These are phyloP conservation scores for Psophocarpus tetragonolobus DNA, from an alignment of 306 rosid genomes.

Conservation along the genomic window DNA sequence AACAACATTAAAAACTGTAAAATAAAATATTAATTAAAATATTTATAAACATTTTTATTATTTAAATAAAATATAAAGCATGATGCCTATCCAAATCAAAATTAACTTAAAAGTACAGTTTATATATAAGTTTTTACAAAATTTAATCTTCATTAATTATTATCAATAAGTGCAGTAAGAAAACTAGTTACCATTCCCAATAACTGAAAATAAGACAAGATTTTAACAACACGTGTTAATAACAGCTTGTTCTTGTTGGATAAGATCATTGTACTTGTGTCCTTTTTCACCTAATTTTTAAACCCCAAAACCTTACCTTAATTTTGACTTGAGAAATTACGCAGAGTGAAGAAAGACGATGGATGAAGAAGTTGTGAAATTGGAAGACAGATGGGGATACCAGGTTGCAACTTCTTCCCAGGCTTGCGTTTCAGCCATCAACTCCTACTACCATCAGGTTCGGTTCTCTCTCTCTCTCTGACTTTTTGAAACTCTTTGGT, in stretches of 20 bases:
- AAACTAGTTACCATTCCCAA: background rate
- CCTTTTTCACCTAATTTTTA: background rate
- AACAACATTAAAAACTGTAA: too few species aligned
- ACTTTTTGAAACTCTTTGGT: background rate
- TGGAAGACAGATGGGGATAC: conserved; percentile 70
- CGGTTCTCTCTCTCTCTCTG: background rate
- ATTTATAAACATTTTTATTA: too few species aligned
- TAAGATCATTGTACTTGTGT: background rate
- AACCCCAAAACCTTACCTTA: background rate
- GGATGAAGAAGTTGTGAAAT: conserved; percentile 54
- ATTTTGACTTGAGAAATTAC: background rate
- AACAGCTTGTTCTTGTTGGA: background rate
- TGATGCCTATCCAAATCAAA: too few species aligned
- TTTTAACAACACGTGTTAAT: background rate
- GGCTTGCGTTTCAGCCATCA: conserved; percentile 70
- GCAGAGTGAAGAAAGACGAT: conserved; percentile 36
- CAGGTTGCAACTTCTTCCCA: conserved; percentile 69
- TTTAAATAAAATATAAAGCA: too few species aligned
- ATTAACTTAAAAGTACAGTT: too few species aligned
- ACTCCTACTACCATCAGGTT: conserved; percentile 75
- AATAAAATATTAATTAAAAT: too few species aligned
- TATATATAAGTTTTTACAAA: too few species aligned
- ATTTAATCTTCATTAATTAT: too few species aligned
- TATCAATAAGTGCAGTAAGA: too few species aligned
- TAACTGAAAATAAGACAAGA: background rate